These are phyloP conservation scores for Lepidopterella palustris DNA, from an alignment of 495 filamentous ascomycete species.

Conservation along the genomic window DNA sequence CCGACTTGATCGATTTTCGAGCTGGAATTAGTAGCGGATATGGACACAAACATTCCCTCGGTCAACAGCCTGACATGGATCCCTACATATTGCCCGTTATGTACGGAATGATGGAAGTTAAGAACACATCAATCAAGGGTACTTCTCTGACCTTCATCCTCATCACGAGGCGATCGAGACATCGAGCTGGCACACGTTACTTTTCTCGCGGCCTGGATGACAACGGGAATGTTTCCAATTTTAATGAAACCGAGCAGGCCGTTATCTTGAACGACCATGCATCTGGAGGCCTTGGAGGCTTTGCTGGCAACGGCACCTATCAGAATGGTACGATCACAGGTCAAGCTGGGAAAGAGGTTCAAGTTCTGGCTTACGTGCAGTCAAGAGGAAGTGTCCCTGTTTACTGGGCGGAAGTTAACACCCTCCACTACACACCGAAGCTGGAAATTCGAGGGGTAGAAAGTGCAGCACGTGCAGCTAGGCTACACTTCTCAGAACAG, in stretches of 20 bases:
- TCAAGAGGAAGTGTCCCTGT: slow-evolving; percentile 91
- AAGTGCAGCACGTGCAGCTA: slow-evolving; percentile 69
- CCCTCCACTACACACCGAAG: slow-evolving; percentile 78
- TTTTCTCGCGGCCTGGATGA: slow-evolving; percentile 92
- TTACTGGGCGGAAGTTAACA: slow-evolving; percentile 93
- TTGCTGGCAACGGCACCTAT: slow-evolving; percentile 67
- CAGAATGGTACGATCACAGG: slow-evolving; percentile 59
- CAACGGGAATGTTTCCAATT: slow-evolving; percentile 89
- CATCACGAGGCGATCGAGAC: slow-evolving; percentile 78
- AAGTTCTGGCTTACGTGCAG: slow-evolving; percentile 89
- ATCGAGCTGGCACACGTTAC: slow-evolving; percentile 86
- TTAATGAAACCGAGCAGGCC: slow-evolving; percentile 95
- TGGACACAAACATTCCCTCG: slow-evolving; percentile 39
- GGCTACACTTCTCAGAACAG: slow-evolving; percentile 84
- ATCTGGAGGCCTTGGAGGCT: slow-evolving; percentile 67
- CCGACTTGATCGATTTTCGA: slow-evolving; percentile 84
- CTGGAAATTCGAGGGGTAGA: slow-evolving; percentile 82
- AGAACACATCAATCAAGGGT: slow-evolving; percentile 69
- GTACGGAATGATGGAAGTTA: slow-evolving; percentile 88
- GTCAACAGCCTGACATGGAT: slow-evolving; percentile 69
- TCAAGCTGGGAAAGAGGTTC: slow-evolving; percentile 60
- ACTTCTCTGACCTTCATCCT: slow-evolving; percentile 78
- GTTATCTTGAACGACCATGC: slow-evolving; percentile 74
- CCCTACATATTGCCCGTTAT: slow-evolving; percentile 93
- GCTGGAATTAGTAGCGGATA: slow-evolving; percentile 35